Percentiles rank a stretch among this genome's conserved stretches.
Conservation (phyloP, 2,329 filamentous ascomycete species). For the Cercospora nicotianae region DNA sequence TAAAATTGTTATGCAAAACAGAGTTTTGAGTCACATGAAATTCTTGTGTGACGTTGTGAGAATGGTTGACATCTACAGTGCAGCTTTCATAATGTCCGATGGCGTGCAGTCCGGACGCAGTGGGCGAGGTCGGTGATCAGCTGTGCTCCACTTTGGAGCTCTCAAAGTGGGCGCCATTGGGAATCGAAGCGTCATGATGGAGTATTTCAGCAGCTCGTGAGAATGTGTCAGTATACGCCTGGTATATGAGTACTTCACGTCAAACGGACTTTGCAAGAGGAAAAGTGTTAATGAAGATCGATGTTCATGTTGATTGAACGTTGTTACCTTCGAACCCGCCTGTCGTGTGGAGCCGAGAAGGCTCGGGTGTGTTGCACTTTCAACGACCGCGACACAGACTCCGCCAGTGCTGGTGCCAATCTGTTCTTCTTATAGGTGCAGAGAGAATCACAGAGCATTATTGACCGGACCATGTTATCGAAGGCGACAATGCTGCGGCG, state of each 20-base stretch:
- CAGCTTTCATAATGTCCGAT: conserved; percentile 1
- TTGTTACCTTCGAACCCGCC: background rate
- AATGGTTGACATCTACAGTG: background rate
- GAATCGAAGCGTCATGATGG: conserved; percentile 13
- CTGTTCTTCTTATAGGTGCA: background rate
- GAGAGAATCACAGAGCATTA: background rate
- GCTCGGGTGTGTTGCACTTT: background rate
- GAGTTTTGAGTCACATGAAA: background rate
- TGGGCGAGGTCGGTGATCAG: conserved; percentile 6
- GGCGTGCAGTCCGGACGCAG: background rate
- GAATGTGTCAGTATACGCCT: background rate
- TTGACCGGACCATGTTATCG: background rate
- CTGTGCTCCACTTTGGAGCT: conserved; percentile 14
- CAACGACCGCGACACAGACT: background rate
- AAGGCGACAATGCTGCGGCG: background rate
- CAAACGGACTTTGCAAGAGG: background rate
- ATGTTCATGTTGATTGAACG: background rate
- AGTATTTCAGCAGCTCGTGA: background rate
- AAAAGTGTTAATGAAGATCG: background rate
- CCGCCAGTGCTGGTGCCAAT: background rate
- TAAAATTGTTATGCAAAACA: background rate
- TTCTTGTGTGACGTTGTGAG: background rate
- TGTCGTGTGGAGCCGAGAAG: background rate
- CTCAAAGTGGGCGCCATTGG: conserved; percentile 13
- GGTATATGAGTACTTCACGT: background rate